A percentile compares a stretch with the other conserved stretches of the same genome.
Evolutionary conservation across 2,329 filamentous ascomycete genomes (phyloP).

Genomic region (Hypoxylon sp.): DNA sequence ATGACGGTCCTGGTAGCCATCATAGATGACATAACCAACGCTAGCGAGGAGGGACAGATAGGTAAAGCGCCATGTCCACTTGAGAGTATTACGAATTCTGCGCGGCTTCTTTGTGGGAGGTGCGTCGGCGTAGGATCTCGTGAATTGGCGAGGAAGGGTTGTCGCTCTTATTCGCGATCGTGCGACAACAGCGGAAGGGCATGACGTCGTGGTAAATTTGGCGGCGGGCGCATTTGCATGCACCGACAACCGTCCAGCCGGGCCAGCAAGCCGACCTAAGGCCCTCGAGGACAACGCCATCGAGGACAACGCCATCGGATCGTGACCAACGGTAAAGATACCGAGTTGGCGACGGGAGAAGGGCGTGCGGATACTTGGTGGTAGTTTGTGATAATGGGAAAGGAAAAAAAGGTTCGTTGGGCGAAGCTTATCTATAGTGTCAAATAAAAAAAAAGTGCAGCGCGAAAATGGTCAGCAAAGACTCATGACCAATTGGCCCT

Average conservation of each 20-base stretch:
- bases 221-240: conserved; percentile 49
- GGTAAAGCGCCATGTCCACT: conserved; percentile 86
- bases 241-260: conserved; percentile 50
- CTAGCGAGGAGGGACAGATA: conserved; percentile 81
- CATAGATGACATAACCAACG: conserved; percentile 81
- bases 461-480: conserved; percentile 36
- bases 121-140: conserved; percentile 66
- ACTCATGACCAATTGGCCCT: conserved; percentile 36
- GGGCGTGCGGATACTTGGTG: conserved; percentile 1
- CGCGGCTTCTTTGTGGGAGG: conserved; percentile 65
- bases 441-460: conserved; percentile 38
- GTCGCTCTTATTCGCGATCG: conserved; percentile 57
- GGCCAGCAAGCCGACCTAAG: conserved; percentile 55
- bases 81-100: conserved; percentile 78
- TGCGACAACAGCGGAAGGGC: conserved; percentile 53
- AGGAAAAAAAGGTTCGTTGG: conserved; percentile 21
- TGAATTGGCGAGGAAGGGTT: conserved; percentile 59
- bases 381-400: conserved; percentile 7
- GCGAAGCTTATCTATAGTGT: conserved; percentile 25
- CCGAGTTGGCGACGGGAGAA: conserved; percentile 27
- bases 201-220: conserved; percentile 51
- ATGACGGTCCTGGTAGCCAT: conserved; percentile 86
- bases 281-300: conserved; percentile 66
- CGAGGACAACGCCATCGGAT: conserved; percentile 63
- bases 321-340: conserved; percentile 43